phyloP scores from a whole-genome alignment of 305 asterid genomes.

The Fraxinus latifolia region DNA sequence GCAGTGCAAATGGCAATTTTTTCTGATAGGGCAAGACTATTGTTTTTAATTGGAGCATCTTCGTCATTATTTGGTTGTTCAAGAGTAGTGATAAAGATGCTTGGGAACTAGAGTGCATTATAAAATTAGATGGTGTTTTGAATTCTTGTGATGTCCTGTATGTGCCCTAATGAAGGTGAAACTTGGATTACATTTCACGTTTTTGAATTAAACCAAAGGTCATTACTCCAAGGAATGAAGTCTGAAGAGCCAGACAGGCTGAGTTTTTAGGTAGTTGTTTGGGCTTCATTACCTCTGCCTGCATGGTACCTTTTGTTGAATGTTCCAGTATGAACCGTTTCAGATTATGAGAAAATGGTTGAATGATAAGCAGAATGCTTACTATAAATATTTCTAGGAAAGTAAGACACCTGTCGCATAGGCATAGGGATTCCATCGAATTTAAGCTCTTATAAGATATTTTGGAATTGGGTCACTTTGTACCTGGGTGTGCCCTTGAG shows the following conservation, averaged over 20 bases:
- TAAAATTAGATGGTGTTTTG: not conserved
- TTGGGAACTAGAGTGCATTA: not conserved
- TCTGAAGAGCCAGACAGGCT: not conserved
- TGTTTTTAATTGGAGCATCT: not conserved
- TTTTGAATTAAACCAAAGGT: not conserved
- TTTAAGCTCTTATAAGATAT: not conserved
- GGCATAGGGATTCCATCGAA: not conserved
- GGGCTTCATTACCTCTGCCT: not conserved
- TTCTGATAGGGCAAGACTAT: not conserved
- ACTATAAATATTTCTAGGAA: not conserved
- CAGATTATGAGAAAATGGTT: not conserved
- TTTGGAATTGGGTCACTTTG: not conserved
- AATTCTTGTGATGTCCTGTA: not conserved
- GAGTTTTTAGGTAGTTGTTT: not conserved
- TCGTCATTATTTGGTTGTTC: not conserved
- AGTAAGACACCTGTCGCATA: not conserved
- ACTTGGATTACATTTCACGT: not conserved
- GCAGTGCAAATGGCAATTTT: not conserved
- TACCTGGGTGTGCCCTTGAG: not conserved
- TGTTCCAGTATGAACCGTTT: not conserved
- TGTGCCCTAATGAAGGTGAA: not conserved
- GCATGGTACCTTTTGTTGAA: not conserved
- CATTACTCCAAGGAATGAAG: not conserved
- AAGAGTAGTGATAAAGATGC: not conserved
- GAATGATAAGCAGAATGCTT: not conserved